Evolutionary conservation across 768 basidiomycete genomes (phyloP).

Genomic region (Serendipita sp.): DNA sequence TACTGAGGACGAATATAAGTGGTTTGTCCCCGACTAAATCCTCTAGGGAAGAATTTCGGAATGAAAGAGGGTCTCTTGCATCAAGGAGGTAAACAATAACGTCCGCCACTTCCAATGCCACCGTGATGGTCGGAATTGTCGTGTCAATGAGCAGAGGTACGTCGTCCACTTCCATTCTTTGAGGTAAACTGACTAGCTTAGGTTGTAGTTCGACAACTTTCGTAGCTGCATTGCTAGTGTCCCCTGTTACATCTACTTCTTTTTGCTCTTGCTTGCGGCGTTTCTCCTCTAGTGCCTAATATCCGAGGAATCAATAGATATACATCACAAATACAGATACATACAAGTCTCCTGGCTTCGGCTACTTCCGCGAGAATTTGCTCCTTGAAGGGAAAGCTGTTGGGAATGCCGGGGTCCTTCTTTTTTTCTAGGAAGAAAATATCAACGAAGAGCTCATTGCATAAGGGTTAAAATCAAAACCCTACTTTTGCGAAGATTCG

Average conservation of each 20-base stretch:
- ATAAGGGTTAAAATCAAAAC: not conserved
- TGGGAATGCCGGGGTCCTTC: slow-evolving; percentile 89
- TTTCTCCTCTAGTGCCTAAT: slow-evolving; percentile 63
- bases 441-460: slow-evolving; percentile 26
- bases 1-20: slow-evolving; percentile 62
- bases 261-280: slow-evolving; percentile 24
- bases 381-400: slow-evolving; percentile 86
- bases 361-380: slow-evolving; percentile 82
- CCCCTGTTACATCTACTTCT: slow-evolving; percentile 17
- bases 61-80: slow-evolving; percentile 63
- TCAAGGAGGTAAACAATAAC: slow-evolving; percentile 70
- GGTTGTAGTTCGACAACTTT: slow-evolving; percentile 17
- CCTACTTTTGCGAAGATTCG: slow-evolving; percentile 69
- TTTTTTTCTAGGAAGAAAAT: slow-evolving; percentile 23
- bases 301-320: not conserved
- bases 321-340: slow-evolving; percentile 12
- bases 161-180: slow-evolving; percentile 27
- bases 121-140: slow-evolving; percentile 40
- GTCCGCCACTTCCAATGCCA: slow-evolving; percentile 63
- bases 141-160: slow-evolving; percentile 47
- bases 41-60: slow-evolving; percentile 50
- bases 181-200: slow-evolving; percentile 8
- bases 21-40: slow-evolving; percentile 26
- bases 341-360: slow-evolving; percentile 58
- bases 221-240: slow-evolving; percentile 32